These are phyloP conservation scores for Dimocarpus longan DNA, from an alignment of 345 rosid species.

Conservation along the genomic window DNA sequence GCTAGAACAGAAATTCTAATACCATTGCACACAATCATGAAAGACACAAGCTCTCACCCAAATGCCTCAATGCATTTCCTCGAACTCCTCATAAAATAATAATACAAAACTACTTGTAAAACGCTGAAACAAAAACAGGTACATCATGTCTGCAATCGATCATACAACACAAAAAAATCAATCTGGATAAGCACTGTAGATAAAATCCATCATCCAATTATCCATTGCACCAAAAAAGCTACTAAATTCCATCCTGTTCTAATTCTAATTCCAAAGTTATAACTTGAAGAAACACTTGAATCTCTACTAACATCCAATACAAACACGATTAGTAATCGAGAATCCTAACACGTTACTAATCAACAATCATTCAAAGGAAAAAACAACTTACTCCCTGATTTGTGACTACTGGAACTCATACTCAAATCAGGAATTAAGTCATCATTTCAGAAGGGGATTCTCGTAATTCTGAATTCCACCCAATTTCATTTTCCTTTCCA, in stretches of 20 bases:
- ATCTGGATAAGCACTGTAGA: neutral
- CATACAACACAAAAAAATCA: neutral
- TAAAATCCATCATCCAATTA: neutral
- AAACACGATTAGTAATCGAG: no score
- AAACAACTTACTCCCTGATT: no score
- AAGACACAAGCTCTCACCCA: neutral
- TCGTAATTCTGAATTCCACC: no score
- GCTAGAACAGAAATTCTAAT: neutral
- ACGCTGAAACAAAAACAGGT: neutral
- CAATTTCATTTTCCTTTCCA: no score
- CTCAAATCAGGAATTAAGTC: no score
- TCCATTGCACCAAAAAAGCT: neutral
- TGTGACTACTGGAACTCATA: no score
- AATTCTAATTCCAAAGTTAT: neutral
- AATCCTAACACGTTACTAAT: no score
- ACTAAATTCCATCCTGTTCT: neutral
- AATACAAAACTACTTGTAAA: neutral
- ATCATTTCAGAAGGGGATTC: no score
- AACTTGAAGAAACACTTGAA: neutral
- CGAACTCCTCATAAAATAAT: neutral
- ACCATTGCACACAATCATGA: neutral
- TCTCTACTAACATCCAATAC: neutral
- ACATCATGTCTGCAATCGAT: neutral
- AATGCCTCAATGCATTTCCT: no score
- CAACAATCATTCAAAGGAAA: no score